These are phyloP conservation scores for Helminthosporium solani DNA, from an alignment of 2,329 filamentous ascomycete genomes.

Conservation along the genomic window DNA sequence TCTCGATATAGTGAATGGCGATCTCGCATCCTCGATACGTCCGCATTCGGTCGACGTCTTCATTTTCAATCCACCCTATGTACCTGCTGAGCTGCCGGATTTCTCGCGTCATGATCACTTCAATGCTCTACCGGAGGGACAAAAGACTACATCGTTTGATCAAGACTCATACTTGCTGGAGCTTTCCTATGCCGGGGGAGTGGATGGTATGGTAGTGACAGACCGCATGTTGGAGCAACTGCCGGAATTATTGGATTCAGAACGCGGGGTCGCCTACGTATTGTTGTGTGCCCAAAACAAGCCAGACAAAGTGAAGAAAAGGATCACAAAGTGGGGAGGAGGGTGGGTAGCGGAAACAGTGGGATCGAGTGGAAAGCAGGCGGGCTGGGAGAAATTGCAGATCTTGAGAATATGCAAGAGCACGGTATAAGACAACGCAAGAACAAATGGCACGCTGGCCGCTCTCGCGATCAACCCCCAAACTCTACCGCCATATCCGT, in stretches of 20 bases:
- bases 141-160: slow-evolving; percentile 58
- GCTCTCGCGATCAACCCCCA: neutral
- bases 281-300: slow-evolving; percentile 88
- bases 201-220: slow-evolving; percentile 92
- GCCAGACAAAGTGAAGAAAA: slow-evolving; percentile 69
- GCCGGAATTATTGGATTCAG: slow-evolving; percentile 61
- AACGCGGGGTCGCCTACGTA: slow-evolving; percentile 80
- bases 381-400: slow-evolving; percentile 91
- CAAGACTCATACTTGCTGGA: slow-evolving; percentile 80
- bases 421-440: slow-evolving; percentile 4
- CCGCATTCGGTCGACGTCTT: slow-evolving; percentile 71
- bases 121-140: slow-evolving; percentile 25
- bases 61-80: slow-evolving; percentile 96
- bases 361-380: slow-evolving; percentile 78
- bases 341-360: slow-evolving; percentile 77
- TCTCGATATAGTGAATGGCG: slow-evolving; percentile 67
- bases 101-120: slow-evolving; percentile 44
- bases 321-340: slow-evolving; percentile 58
- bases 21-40: slow-evolving; percentile 66
- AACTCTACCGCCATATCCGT: slow-evolving; percentile 23
- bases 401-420: slow-evolving; percentile 80
- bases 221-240: slow-evolving; percentile 72
- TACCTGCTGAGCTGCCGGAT: slow-evolving; percentile 76
- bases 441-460: neutral
- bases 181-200: slow-evolving; percentile 84